Conservation (phyloP, 768 basidiomycete genomes). For the Lactarius sp. region DNA sequence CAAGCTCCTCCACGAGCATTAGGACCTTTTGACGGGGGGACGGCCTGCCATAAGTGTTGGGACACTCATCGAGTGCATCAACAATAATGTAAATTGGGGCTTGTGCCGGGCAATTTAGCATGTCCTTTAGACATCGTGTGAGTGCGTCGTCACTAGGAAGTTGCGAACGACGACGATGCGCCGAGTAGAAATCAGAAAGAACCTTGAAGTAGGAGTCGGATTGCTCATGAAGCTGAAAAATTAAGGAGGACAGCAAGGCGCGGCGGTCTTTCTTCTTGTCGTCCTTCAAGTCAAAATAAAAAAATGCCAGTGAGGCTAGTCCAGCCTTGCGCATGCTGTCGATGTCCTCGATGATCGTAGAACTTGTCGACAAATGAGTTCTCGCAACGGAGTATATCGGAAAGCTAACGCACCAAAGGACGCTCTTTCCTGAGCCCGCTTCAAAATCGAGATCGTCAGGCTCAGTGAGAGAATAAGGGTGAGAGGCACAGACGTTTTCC, state of each 20-base stretch:
- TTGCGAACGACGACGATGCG: background rate
- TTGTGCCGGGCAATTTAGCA: background rate
- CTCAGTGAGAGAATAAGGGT: background rate
- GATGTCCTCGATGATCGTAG: background rate
- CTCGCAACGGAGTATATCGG: background rate
- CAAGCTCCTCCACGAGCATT: background rate
- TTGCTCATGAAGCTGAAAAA: background rate
- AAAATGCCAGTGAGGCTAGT: background rate
- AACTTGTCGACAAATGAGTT: background rate
- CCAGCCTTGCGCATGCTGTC: background rate
- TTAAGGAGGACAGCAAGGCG: background rate
- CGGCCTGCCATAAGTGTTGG: background rate
- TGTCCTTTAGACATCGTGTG: background rate
- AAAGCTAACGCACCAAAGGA: background rate
- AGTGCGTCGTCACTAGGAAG: background rate
- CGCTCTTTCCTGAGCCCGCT: background rate
- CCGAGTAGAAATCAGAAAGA: background rate
- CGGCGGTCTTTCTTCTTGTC: background rate
- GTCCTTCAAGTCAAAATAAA: background rate
- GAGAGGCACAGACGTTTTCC: background rate
- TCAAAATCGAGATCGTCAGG: background rate
- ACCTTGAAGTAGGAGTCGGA: background rate
- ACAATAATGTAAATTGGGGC: background rate
- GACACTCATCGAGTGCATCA: background rate
- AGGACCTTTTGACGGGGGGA: slow-evolving; percentile 1